Conservation (phyloP, 176 grass and related monocot species). For the Ensete ventricosum region DNA sequence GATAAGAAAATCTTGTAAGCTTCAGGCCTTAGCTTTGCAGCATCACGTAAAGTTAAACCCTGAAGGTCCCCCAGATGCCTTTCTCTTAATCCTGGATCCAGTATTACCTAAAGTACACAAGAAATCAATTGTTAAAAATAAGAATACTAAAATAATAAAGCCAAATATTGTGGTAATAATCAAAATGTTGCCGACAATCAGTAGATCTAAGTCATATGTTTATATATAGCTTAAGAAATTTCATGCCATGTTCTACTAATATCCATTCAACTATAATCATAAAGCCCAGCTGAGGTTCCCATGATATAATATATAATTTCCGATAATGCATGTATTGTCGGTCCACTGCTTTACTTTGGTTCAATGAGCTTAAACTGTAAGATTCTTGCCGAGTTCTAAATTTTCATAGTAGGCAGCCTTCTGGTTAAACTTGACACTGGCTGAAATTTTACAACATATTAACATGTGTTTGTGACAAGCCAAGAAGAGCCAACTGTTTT, state of each 20-base stretch:
- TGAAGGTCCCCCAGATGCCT: constrained; percentile 77
- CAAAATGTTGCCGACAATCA: not conserved
- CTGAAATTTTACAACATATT: not conserved
- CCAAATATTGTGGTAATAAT: not conserved
- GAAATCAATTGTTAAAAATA: not conserved
- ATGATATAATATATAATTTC: not conserved
- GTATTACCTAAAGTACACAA: constrained; percentile 38
- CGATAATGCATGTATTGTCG: not conserved
- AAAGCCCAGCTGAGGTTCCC: not conserved
- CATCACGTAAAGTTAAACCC: constrained; percentile 55
- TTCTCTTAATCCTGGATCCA: constrained; percentile 59
- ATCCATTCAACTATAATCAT: not conserved
- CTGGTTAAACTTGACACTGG: not conserved
- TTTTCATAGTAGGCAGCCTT: not conserved
- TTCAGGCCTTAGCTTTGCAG: constrained; percentile 41
- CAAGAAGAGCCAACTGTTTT: not conserved
- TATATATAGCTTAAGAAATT: no score
- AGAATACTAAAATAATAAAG: not conserved
- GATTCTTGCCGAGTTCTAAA: not conserved
- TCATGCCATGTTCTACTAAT: not conserved
- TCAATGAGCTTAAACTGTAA: not conserved
- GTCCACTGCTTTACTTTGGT: not conserved
- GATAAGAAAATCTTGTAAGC: constrained; percentile 64
- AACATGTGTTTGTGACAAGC: not conserved
- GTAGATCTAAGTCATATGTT: no score